Percentiles rank a stretch among this genome's conserved stretches.
These are phyloP conservation scores for Cladobotryum protrusum DNA, from an alignment of 2,329 filamentous ascomycete species.

Conservation along the genomic window DNA sequence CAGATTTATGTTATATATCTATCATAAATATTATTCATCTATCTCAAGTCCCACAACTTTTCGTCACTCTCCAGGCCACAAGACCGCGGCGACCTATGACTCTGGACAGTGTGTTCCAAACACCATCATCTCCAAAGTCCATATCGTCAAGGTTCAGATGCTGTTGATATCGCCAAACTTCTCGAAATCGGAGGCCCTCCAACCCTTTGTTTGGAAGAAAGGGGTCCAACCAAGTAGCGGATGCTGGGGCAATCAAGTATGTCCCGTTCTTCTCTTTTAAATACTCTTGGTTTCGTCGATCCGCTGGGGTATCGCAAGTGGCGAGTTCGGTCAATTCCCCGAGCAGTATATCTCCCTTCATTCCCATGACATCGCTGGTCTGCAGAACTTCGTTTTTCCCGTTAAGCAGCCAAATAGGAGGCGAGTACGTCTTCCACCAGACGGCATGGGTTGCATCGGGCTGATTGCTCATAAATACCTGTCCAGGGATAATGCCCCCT, in stretches of 20 bases:
- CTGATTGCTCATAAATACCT: conserved; percentile 67
- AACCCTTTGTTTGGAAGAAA: conserved; percentile 55
- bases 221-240: conserved; percentile 62
- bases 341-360: conserved; percentile 55
- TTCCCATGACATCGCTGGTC: conserved; percentile 69
- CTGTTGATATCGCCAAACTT: conserved; percentile 61
- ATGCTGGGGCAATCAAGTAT: conserved; percentile 67
- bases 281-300: conserved; percentile 49
- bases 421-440: conserved; percentile 86
- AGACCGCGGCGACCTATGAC: conserved; percentile 60
- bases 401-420: conserved; percentile 73
- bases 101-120: conserved; percentile 63
- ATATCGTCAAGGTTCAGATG: conserved; percentile 77
- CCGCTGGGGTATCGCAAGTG: conserved; percentile 55
- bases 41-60: conserved; percentile 39
- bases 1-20: no score
- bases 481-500: conserved; percentile 68
- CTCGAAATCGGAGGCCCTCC: conserved; percentile 56
- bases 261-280: conserved; percentile 57
- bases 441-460: conserved; percentile 62
- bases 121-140: conserved; percentile 70
- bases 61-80: conserved; percentile 58
- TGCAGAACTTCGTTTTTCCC: conserved; percentile 66
- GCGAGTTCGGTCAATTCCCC: conserved; percentile 52
- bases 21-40: no score